phyloP scores from a whole-genome alignment of 192 early-diverging fungal genomes.

The Umbelopsis ramanniana region DNA sequence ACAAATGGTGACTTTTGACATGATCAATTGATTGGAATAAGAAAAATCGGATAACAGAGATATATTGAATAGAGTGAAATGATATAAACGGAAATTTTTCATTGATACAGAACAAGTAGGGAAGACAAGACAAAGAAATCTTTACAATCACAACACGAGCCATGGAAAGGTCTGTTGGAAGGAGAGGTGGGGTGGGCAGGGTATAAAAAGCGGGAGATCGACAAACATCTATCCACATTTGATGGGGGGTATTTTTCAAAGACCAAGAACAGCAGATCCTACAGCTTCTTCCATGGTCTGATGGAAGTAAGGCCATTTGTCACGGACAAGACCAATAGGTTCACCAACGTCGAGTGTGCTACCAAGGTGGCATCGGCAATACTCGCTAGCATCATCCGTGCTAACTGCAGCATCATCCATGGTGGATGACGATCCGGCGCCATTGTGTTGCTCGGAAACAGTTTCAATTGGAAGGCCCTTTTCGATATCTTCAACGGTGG shows the following conservation, averaged over 20 bases:
- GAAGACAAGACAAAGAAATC: no score
- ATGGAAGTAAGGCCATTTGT: constrained; percentile 38
- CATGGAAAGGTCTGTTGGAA: no score
- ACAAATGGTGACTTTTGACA: no score
- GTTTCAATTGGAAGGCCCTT: not conserved
- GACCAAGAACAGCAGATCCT: constrained; percentile 23
- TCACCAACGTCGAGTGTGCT: not conserved
- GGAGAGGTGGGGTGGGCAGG: not conserved
- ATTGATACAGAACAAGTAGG: no score
- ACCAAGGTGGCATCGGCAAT: not conserved
- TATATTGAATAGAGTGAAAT: no score
- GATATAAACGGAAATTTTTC: no score
- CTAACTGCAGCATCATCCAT: not conserved
- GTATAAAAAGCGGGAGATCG: not conserved
- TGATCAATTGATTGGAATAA: no score
- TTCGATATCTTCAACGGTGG: constrained; percentile 14
- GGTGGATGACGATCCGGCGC: not conserved
- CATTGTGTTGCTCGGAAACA: not conserved
- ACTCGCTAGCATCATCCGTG: constrained; percentile 13
- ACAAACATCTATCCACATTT: not conserved
- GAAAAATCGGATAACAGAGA: no score
- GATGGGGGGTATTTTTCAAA: not conserved
- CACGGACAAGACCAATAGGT: constrained; percentile 21
- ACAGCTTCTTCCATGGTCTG: constrained; percentile 32
- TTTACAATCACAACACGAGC: no score